phyloP scores from a whole-genome alignment of 306 rosid genomes.

The Cicer yamashitae region DNA sequence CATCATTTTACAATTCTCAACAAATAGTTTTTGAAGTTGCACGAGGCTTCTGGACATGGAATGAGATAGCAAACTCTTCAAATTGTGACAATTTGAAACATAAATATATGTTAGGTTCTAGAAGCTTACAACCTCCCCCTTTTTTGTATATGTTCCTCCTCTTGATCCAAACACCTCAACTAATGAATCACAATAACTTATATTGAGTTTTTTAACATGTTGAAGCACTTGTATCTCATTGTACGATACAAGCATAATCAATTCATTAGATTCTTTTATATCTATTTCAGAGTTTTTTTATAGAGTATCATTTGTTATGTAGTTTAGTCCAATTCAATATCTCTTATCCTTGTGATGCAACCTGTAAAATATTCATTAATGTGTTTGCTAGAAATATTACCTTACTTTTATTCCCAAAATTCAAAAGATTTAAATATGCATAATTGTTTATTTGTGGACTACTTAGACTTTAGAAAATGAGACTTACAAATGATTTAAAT shows the following conservation, averaged over 20 bases:
- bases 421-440: no score
- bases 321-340: not conserved
- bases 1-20: rapidly evolving
- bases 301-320: not conserved
- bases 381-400: not conserved
- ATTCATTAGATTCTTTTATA: not conserved
- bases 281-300: not conserved
- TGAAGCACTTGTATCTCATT: not conserved
- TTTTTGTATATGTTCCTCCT: not conserved
- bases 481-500: constrained; percentile 18
- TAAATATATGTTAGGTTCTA: not conserved
- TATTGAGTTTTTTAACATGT: not conserved
- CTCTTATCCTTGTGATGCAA: not conserved
- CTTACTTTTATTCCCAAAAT: not conserved
- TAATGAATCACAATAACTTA: not conserved
- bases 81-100: not conserved
- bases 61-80: constrained; percentile 17
- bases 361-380: not conserved
- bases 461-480: no score
- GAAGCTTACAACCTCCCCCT: not conserved
- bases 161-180: not conserved
- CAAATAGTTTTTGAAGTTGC: not conserved
- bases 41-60: constrained; percentile 32
- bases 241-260: not conserved
- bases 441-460: no score